Base-by-base conservation (phyloP, 306 rosid species). In the Quercus parvula region DNA sequence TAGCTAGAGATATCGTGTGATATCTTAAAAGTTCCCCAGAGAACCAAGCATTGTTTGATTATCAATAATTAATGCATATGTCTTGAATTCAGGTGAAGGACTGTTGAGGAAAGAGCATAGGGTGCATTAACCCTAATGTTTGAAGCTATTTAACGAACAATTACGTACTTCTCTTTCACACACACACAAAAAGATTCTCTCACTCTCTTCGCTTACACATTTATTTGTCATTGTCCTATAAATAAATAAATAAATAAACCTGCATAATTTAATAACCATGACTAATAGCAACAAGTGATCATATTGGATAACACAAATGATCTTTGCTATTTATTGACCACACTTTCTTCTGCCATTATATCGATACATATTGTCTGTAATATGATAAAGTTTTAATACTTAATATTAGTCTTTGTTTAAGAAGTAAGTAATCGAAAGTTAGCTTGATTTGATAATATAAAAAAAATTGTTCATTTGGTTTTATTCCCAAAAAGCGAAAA, bases 281-380 rank as follows among this genome's bases (percentile, higher is more conserved):
- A 70, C 83, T 79, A 61, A 75, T 81, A 28, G 75, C 81, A 70
- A 31, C 73, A 52, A 57, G 19, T 63, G 8, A 10, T 8, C 46
- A 8, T 41, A 41, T 7, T 38, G 46, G 46, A 38, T 41, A 8
- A 41, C 46, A 41, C 46, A 41, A 8, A 11, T 41, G 12, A 41
- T 41, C 54, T 49, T 3, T 49, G 5, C 54, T 49, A 49, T 12
- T 49, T 49, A 49, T 49, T 49, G 15, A 49, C 46, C 46, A 41
- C 14, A 49, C 15, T 49, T 49, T 49, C 54, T 49, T 49, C 54
- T 10, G 54, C 54, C 15, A 13, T 49, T 49, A 49, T 13, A 49
- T 49, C 4, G 14, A 49, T 17, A 49, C 54, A 49, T 3, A 3
- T 3, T 49, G 17, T 49, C 54, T 49, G 54, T 49, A 12, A 49